Percentiles rank a stretch among this genome's conserved stretches.
Evolutionary conservation across 2,329 filamentous ascomycete genomes (phyloP).

Genomic region (Fusarium sp.): DNA sequence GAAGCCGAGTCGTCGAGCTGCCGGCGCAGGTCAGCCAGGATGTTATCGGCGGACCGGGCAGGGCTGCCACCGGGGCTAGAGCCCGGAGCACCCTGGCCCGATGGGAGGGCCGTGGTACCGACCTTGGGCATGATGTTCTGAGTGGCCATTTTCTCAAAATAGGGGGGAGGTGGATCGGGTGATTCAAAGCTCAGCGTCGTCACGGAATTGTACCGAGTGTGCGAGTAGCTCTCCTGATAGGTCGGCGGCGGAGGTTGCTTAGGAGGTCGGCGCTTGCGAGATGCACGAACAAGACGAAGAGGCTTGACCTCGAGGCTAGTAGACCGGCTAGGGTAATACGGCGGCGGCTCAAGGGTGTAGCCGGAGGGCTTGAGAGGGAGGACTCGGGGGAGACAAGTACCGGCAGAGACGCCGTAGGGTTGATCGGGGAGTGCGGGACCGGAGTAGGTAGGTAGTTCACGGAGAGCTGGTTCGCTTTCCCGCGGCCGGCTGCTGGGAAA

Average conservation of each 20-base stretch:
- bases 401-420: conserved; percentile 26
- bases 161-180: conserved; percentile 25
- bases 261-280: conserved; percentile 19
- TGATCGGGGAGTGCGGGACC: conserved; percentile 22
- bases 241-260: conserved; percentile 23
- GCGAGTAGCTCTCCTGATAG: conserved; percentile 30
- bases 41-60: conserved; percentile 23
- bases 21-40: conserved; percentile 35
- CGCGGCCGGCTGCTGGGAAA: conserved; percentile 28
- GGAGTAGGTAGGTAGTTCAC: conserved; percentile 27
- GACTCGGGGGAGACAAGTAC: conserved; percentile 29
- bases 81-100: conserved; percentile 7
- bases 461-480: conserved; percentile 24
- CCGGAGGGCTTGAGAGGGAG: conserved; percentile 33
- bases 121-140: conserved; percentile 33
- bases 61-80: conserved; percentile 18
- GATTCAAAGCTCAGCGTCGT: conserved; percentile 33
- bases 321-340: conserved; percentile 27
- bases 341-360: conserved; percentile 31
- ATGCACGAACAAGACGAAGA: conserved; percentile 32
- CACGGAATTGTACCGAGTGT: conserved; percentile 21
- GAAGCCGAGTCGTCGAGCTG: conserved; percentile 37
- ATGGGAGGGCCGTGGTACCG: conserved; percentile 19
- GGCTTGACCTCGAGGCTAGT: conserved; percentile 33
- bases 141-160: conserved; percentile 31